Base-by-base conservation (phyloP, 139 green algal species). In the Chlamydomonas urium region DNA sequence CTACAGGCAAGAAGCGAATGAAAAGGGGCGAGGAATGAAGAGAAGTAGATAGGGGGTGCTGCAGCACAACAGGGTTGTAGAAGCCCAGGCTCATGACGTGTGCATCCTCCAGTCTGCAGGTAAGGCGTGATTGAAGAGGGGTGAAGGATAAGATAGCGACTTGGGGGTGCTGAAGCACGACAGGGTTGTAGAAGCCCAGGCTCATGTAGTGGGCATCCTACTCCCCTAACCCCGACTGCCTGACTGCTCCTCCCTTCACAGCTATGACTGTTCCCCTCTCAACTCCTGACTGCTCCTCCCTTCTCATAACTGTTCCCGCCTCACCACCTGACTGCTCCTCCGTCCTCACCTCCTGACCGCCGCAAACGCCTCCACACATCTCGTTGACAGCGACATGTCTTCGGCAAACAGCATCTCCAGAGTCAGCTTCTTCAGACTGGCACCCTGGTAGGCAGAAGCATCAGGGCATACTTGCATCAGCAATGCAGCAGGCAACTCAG, bases 281-380 rank as follows among this genome's bases (percentile, higher is more conserved):
- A n/a, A n/a, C n/a, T n/a, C n/a, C n/a, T n/a, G n/a, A n/a, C n/a
- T n/a, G n/a, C n/a, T n/a, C n/a, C n/a, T n/a, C n/a, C n/a, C n/a
- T n/a, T n/a, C n/a, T n/a, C n/a, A n/a, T n/a, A n/a, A n/a, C n/a
- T n/a, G n/a, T n/a, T n/a, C n/a, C n/a, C n/a, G n/a, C n/a, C n/a
- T n/a, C n/a, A n/a, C n/a, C n/a, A n/a, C n/a, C n/a, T n/a, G n/a
- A n/a, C n/a, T n/a, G 42, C 10, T 50, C 8, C 42, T 8, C 42
- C 14, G 8, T 50, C 2, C 87, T 48, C 83, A 92, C 70, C 77
- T 76, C 47, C 72, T 81, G 37, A 94, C 87, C n/a, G 86, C 86
- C 38, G 66, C 70, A 69, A 91, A 92, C 1, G 89, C 89, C 69
- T 94, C 87, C 28, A 48, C 75, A 70, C 89, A 94, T 32, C 85